These are phyloP conservation scores for Mycena kentingensis DNA, from an alignment of 768 basidiomycete genomes.

Conservation along the genomic window DNA sequence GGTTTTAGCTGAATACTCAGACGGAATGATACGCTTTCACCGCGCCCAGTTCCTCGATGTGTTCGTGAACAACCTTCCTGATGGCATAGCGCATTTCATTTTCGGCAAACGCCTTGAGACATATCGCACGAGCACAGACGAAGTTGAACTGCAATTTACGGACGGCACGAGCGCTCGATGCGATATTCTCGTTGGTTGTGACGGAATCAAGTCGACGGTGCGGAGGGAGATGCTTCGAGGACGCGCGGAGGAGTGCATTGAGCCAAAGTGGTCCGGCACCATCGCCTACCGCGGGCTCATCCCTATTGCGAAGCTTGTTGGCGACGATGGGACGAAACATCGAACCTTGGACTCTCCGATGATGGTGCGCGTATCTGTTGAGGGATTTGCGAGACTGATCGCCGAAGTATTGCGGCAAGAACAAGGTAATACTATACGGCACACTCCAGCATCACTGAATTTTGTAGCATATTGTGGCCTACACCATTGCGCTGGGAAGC, in stretches of 20 bases:
- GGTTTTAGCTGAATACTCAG: no score
- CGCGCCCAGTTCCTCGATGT: conserved; percentile 50
- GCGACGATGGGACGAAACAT: no score
- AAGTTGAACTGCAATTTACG: conserved; percentile 29
- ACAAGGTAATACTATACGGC: no score
- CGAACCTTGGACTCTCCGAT: no score
- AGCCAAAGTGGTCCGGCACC: conserved; percentile 48
- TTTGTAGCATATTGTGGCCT: no score
- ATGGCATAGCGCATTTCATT: conserved; percentile 40
- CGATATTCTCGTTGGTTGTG: conserved; percentile 48
- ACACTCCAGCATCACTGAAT: no score
- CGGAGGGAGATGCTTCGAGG: conserved; percentile 34
- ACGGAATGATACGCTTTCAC: no score
- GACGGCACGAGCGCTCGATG: conserved; percentile 36
- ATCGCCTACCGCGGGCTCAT: conserved; percentile 50
- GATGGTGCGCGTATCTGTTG: no score
- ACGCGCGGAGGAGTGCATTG: conserved; percentile 29
- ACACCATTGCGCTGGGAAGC: no score
- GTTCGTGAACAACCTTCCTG: conserved; percentile 35
- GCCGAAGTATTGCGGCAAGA: no score
- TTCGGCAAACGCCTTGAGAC: conserved; percentile 35
- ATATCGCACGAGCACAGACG: conserved; percentile 24
- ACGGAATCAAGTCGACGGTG: conserved; percentile 44
- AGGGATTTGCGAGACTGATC: no score
- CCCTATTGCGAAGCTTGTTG: no score